These are phyloP conservation scores for Neurospora sp. DNA, from an alignment of 495 filamentous ascomycete species.

Conservation along the genomic window DNA sequence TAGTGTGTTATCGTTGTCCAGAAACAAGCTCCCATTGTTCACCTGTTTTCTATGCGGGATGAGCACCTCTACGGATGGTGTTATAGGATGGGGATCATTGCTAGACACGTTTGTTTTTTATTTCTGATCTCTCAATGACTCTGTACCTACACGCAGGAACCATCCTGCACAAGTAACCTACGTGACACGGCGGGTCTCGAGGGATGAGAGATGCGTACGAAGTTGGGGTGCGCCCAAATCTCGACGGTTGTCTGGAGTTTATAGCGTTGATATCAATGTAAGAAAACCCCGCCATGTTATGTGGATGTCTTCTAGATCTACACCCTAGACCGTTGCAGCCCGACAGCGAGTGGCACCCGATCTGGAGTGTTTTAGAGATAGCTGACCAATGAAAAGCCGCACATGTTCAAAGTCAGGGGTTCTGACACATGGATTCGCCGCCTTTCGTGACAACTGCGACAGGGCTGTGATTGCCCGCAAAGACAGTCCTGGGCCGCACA, in stretches of 20 bases:
- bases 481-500: background rate
- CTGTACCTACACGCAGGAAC: background rate
- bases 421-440: constrained; percentile 11
- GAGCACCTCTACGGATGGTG: background rate
- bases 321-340: background rate
- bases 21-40: background rate
- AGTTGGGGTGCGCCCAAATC: background rate
- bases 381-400: background rate
- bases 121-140: background rate
- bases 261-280: background rate
- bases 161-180: background rate
- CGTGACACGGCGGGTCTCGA: background rate
- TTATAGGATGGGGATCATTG: background rate
- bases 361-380: background rate
- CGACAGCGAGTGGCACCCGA: background rate
- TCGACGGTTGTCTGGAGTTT: background rate
- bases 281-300: background rate
- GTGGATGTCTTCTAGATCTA: background rate
- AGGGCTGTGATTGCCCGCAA: constrained; percentile 3
- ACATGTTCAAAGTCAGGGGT: constrained; percentile 1
- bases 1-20: background rate
- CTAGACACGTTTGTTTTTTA: background rate
- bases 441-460: constrained; percentile 11
- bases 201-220: too few species aligned
- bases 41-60: background rate